Percentiles rank a stretch among this genome's conserved stretches.
Conservation (phyloP, 345 rosid genomes). For the Tarenaya hassleriana region DNA sequence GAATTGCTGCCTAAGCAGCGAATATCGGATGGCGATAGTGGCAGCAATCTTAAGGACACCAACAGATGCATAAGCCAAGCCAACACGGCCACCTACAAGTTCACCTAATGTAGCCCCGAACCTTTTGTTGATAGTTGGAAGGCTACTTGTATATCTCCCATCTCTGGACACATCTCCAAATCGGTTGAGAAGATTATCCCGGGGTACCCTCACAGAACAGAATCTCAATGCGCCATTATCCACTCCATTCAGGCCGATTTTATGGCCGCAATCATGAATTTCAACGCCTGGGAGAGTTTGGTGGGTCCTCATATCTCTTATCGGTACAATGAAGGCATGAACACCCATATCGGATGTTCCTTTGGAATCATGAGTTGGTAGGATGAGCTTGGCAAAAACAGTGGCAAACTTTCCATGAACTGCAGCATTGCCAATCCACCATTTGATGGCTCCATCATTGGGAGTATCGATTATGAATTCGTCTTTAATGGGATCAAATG, state of each 20-base stretch:
- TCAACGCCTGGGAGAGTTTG: constrained; percentile 84
- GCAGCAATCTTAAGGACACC: constrained; percentile 74
- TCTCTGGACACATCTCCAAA: constrained; percentile 92
- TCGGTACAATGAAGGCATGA: constrained; percentile 94
- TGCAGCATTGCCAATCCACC: constrained; percentile 99
- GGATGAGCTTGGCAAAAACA: constrained; percentile 78
- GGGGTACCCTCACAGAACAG: constrained; percentile 76
- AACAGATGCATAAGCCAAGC: constrained; percentile 82
- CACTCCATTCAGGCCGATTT: constrained; percentile 92
- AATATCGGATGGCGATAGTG: constrained; percentile 82
- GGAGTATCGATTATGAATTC: constrained; percentile 83
- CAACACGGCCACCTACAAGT: constrained; percentile 97
- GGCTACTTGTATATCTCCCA: constrained; percentile 89
- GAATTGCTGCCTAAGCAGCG: constrained; percentile 87
- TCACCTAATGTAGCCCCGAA: constrained; percentile 97
- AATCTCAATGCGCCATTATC: constrained; percentile 96
- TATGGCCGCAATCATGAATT: constrained; percentile 92
- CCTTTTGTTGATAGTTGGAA: constrained; percentile 86
- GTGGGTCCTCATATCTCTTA: constrained; percentile 80
- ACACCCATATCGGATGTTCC: constrained; percentile 89
- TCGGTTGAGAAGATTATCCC: constrained; percentile 94
- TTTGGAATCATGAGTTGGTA: constrained; percentile 81
- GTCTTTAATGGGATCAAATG: constrained; percentile 72
- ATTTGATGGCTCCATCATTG: constrained; percentile 91
- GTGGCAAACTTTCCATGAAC: constrained; percentile 95